phyloP scores from a whole-genome alignment of 202 grass and related monocot species.

The Digitaria exilis region DNA sequence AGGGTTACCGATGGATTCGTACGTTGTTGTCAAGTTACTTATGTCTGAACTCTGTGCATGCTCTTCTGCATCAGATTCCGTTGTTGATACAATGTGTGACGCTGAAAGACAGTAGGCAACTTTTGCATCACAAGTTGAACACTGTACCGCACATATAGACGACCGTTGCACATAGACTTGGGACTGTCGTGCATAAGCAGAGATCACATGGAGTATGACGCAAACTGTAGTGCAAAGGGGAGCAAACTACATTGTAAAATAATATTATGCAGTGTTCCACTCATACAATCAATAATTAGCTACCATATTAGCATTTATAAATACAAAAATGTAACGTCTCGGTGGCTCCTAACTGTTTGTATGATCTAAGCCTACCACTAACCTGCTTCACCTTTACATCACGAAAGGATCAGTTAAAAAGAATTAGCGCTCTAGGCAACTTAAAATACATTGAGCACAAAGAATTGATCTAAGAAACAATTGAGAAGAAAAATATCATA shows the following conservation, averaged over 20 bases:
- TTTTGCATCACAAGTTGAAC: background rate
- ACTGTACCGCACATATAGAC: too few species aligned
- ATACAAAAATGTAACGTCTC: conserved; percentile 21
- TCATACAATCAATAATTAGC: conserved; percentile 7
- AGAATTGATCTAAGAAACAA: conserved; percentile 38
- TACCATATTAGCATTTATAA: background rate
- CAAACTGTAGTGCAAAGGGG: background rate
- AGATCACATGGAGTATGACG: background rate
- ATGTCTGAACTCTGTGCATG: too few species aligned
- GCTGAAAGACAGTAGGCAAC: too few species aligned
- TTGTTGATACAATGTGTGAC: too few species aligned
- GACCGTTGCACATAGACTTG: too few species aligned
- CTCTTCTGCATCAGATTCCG: too few species aligned
- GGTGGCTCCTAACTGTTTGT: background rate
- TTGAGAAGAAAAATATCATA: background rate
- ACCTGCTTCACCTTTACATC: conserved; percentile 24
- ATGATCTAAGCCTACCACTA: conserved; percentile 35
- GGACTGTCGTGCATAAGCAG: background rate
- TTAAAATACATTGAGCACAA: conserved; percentile 50
- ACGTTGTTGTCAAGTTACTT: too few species aligned
- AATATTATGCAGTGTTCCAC: background rate
- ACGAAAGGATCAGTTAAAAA: conserved; percentile 13
- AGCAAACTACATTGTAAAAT: background rate
- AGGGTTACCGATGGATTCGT: background rate
- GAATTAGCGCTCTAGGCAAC: conserved; percentile 34